These are phyloP conservation scores for Fomitopsis palustris DNA, from an alignment of 1,284 basidiomycete species.

Conservation along the genomic window DNA sequence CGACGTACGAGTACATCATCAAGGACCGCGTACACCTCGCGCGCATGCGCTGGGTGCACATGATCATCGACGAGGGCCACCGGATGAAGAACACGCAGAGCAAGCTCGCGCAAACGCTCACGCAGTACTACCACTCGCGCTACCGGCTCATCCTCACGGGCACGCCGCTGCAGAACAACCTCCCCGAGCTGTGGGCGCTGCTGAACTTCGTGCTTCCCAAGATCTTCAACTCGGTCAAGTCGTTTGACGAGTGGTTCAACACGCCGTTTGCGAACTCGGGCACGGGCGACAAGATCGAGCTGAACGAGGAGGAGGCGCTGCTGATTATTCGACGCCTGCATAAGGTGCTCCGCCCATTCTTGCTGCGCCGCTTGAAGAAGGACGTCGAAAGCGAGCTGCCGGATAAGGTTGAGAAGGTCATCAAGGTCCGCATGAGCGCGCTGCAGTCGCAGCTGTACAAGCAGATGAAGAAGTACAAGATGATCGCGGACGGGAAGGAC, in stretches of 20 bases:
- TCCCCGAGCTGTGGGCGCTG: slow-evolving; percentile 96
- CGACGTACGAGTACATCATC: slow-evolving; percentile 99
- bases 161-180: slow-evolving; percentile 97
- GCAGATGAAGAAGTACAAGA: slow-evolving; percentile 97
- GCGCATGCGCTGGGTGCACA: slow-evolving; percentile 97
- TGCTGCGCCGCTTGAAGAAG: slow-evolving; percentile 95
- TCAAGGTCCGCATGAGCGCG: slow-evolving; percentile 97
- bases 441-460: slow-evolving; percentile 95
- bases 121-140: slow-evolving; percentile 89
- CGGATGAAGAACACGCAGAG: slow-evolving; percentile 99
- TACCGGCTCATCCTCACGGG: slow-evolving; percentile 97
- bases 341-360: slow-evolving; percentile 97
- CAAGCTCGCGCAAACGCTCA: slow-evolving; percentile 91
- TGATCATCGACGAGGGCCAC: slow-evolving; percentile 99
- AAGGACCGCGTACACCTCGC: slow-evolving; percentile 90
- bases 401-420: slow-evolving; percentile 99
- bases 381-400: slow-evolving; percentile 98
- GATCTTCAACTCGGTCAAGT: slow-evolving; percentile 99
- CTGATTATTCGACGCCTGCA: slow-evolving; percentile 98
- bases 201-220: slow-evolving; percentile 98
- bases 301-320: slow-evolving; percentile 99
- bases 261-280: slow-evolving; percentile 99
- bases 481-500: slow-evolving; percentile 88
- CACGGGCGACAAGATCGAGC: slow-evolving; percentile 93
- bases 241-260: slow-evolving; percentile 99